Base-by-base conservation (phyloP, 208 protist species). In the Trypanosoma cruzi region DNA sequence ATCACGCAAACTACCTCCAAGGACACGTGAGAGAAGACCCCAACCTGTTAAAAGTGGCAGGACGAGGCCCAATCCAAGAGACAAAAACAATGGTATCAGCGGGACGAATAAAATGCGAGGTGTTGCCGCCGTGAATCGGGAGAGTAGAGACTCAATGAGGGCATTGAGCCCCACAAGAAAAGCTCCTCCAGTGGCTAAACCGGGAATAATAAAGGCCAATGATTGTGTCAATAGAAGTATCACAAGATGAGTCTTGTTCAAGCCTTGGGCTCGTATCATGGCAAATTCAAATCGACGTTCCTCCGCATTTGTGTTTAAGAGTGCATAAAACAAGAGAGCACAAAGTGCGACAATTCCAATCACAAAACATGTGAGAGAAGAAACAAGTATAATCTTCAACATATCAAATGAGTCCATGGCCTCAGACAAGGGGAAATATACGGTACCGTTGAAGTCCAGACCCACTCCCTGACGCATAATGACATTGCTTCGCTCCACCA, bases 241-340 rank as follows among this genome's bases (percentile, higher is more conserved):
- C 16, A 96, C 81, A n/a, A 99, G 68, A 7, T 82, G 80, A 6
- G 56, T 57, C 48, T 90, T 81, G 28, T 65, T 56, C 81, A 99
- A 90, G 53, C 98, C 98, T 48, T 98, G 81, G 8, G 97, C 92
- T 40, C 97, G 78, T 4, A 99, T 75, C 96, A 99, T 98, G 61
- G 97, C 97, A 64, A 98, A 91, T 72, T 99, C 98, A 76, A 96
- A 99, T 54, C 97, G 98, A 37, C 98, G 98, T 65, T 98, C 93
- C 57, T 99, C 95, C 0, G 96, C 90, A 73, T 99, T 94, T 42
- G 88, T 86, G 13, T 97, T 74, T 0, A 99, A 73, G 4, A 99
- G 70, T 26, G 91, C 86, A 70, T 96, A 98, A 34, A 99, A 88
- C 34, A 99, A 84, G 7, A 98, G 68, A 18, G 65, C 64, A 34